phyloP scores from a whole-genome alignment of 768 basidiomycete genomes.

The Dictyophora rubrovolvata region DNA sequence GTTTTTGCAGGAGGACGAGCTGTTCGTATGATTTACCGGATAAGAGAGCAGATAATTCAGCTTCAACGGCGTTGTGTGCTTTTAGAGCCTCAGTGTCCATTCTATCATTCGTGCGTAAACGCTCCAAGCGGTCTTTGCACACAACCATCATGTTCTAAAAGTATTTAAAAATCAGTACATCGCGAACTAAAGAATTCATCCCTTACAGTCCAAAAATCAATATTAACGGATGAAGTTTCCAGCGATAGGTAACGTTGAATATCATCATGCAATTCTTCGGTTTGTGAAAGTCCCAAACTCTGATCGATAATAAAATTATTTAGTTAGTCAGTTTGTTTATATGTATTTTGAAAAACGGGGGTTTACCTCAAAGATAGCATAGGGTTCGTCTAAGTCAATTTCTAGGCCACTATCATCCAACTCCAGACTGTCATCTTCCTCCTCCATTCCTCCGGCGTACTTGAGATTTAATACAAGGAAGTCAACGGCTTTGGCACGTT shows the following conservation, averaged over 20 bases:
- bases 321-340: neutral
- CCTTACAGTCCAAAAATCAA: constrained; percentile 95
- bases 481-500: constrained; percentile 96
- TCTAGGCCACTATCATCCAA: constrained; percentile 86
- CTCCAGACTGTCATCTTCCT: constrained; percentile 35
- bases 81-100: constrained; percentile 41
- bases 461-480: constrained; percentile 93
- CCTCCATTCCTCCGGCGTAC: constrained; percentile 66
- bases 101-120: constrained; percentile 50
- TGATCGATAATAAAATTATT: constrained; percentile 21
- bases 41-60: constrained; percentile 72
- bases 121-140: constrained; percentile 81
- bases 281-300: constrained; percentile 82
- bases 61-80: constrained; percentile 71
- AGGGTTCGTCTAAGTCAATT: constrained; percentile 97
- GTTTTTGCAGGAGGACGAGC: constrained; percentile 69
- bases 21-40: constrained; percentile 82
- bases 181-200: constrained; percentile 3
- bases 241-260: constrained; percentile 86
- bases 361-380: constrained; percentile 91
- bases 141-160: constrained; percentile 93
- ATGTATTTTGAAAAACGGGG: constrained; percentile 21
- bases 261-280: constrained; percentile 88
- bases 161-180: constrained; percentile 5
- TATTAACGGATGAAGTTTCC: constrained; percentile 73